Evolutionary conservation across 2,329 filamentous ascomycete genomes (phyloP).

Genomic region (Fusarium oligoseptatum): DNA sequence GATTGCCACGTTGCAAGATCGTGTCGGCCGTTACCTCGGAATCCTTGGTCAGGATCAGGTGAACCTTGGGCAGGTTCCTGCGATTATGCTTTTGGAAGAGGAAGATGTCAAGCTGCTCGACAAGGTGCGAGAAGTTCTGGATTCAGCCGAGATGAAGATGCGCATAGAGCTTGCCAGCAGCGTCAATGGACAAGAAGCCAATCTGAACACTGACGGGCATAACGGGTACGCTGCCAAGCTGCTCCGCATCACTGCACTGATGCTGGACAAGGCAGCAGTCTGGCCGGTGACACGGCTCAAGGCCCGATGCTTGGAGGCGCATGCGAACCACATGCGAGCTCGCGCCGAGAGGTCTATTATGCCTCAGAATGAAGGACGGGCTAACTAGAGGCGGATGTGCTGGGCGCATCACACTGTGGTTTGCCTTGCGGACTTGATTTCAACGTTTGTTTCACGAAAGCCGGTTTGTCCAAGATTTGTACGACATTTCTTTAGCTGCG

Average conservation of each 20-base stretch:
- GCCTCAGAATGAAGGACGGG: conserved; percentile 51
- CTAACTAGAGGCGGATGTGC: conserved; percentile 6
- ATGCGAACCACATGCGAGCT: conserved; percentile 64
- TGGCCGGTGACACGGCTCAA: conserved; percentile 80
- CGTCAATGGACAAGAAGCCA: conserved; percentile 65
- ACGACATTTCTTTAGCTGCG: conserved; percentile 4
- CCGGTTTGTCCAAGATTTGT: conserved; percentile 5
- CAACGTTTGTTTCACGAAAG: conserved; percentile 3
- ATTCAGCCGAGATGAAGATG: conserved; percentile 84
- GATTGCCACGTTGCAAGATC: conserved; percentile 92
- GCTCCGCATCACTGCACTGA: conserved; percentile 84
- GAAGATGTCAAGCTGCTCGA: conserved; percentile 88
- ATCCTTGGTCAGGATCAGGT: conserved; percentile 87
- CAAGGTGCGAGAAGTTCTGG: conserved; percentile 85
- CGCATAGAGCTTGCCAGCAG: conserved; percentile 64
- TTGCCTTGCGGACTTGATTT: not conserved
- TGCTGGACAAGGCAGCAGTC: conserved; percentile 88
- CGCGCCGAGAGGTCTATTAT: conserved; percentile 67
- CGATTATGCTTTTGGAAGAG: conserved; percentile 90
- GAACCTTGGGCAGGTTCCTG: conserved; percentile 83
- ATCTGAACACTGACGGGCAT: conserved; percentile 68
- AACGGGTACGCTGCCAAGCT: conserved; percentile 88
- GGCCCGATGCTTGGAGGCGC: conserved; percentile 67
- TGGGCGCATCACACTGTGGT: not conserved
- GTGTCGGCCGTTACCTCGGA: conserved; percentile 90